Percentiles rank a stretch among this genome's conserved stretches.
phyloP scores from a whole-genome alignment of 164 flowering plant genomes.

The Umbilicus rupestris region DNA sequence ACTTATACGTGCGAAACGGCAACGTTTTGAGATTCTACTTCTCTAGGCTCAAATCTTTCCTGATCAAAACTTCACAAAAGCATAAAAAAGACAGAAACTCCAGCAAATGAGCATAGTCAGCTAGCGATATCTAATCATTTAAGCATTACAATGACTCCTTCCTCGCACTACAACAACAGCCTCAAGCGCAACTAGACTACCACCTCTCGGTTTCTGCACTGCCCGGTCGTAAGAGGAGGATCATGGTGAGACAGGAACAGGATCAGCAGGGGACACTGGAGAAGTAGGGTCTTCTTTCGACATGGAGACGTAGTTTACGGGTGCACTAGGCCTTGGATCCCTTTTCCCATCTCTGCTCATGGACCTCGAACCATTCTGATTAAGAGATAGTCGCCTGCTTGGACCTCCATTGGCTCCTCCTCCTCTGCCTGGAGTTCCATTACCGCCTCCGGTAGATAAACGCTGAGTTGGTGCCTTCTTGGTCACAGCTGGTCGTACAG shows the following conservation, averaged over 20 bases:
- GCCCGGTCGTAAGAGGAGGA: background rate
- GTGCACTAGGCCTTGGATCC: constrained; percentile 54
- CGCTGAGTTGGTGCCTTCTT: background rate
- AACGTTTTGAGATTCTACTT: too few species aligned
- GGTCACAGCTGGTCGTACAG: constrained; percentile 46
- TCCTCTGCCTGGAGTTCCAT: constrained; percentile 3
- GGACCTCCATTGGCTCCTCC: constrained; percentile 56
- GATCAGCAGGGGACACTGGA: constrained; percentile 51
- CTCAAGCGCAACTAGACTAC: too few species aligned
- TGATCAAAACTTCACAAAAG: too few species aligned
- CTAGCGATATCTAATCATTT: too few species aligned
- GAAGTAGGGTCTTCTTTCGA: constrained; percentile 79
- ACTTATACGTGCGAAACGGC: too few species aligned
- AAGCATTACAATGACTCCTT: too few species aligned
- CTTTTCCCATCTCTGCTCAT: constrained; percentile 56
- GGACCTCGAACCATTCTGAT: constrained; percentile 59
- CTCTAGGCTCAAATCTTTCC: too few species aligned
- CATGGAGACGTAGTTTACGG: constrained; percentile 63
- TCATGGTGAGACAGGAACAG: constrained; percentile 58
- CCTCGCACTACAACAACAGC: too few species aligned
- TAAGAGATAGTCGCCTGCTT: constrained; percentile 60
- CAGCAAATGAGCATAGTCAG: too few species aligned
- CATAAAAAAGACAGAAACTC: too few species aligned
- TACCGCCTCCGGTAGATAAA: constrained; percentile 40
- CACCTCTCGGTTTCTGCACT: too few species aligned